Percentiles rank a stretch among this genome's conserved stretches.
Conservation (phyloP, 225 moss, liverwort and hornwort genomes). For the Bryoerythrophyllum caledonicum region DNA sequence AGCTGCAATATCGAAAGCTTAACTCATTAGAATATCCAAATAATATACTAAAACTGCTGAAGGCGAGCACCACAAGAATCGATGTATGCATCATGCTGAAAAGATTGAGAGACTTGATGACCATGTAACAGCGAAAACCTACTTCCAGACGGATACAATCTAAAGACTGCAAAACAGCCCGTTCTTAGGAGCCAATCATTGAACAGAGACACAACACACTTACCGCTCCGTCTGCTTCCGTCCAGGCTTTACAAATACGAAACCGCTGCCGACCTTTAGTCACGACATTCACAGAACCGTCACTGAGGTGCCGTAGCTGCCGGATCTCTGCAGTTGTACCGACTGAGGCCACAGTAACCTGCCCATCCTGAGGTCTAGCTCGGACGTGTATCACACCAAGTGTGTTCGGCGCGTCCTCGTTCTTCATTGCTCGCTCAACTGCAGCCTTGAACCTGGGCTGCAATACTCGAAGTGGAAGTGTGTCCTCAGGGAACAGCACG, state of each 20-base stretch:
- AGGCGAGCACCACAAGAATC: not conserved
- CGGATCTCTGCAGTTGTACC: constrained; percentile 73
- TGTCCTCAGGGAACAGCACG: constrained; percentile 89
- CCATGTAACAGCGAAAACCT: not conserved
- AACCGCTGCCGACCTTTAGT: constrained; percentile 90
- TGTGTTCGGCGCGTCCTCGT: constrained; percentile 67
- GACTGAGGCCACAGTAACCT: constrained; percentile 48
- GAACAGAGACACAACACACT: not conserved
- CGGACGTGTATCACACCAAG: constrained; percentile 75
- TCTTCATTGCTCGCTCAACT: constrained; percentile 78
- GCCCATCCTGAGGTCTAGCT: constrained; percentile 41
- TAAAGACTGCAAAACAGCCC: not conserved
- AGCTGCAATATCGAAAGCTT: constrained; percentile 43
- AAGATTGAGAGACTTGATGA: not conserved
- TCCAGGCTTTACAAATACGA: constrained; percentile 81
- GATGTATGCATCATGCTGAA: not conserved
- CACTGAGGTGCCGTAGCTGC: constrained; percentile 66
- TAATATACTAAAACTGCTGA: not conserved
- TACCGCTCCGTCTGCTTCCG: constrained; percentile 85
- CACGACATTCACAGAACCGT: constrained; percentile 89
- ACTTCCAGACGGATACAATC: not conserved
- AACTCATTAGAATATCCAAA: not conserved
- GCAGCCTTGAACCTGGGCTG: constrained; percentile 88
- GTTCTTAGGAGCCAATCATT: not conserved
- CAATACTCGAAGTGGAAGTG: constrained; percentile 79